phyloP scores from a whole-genome alignment of 352 stramenopile species.

The Phytophthora litchii region DNA sequence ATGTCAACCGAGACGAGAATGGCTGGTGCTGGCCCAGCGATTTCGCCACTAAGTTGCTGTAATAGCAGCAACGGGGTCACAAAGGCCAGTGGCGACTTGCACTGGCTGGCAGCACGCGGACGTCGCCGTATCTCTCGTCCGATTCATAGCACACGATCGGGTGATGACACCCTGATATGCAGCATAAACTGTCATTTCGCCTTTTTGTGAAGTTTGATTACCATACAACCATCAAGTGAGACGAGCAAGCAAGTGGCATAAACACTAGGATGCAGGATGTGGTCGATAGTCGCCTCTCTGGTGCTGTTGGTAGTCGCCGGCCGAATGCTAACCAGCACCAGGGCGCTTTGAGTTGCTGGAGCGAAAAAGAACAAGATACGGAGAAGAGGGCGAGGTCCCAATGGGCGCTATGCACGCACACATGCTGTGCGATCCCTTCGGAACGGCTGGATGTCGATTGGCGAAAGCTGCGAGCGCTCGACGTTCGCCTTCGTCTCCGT shows the following conservation, averaged over 20 bases:
- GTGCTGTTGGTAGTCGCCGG: constrained; percentile 34
- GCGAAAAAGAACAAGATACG: constrained; percentile 27
- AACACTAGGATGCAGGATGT: constrained; percentile 19
- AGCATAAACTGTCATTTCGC: neutral
- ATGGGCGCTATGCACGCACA: constrained; percentile 11
- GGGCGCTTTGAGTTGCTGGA: constrained; percentile 23
- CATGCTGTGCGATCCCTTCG: constrained; percentile 18
- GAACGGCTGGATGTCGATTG: constrained; percentile 15
- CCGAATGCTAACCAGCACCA: constrained; percentile 35
- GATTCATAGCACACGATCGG: constrained; percentile 11
- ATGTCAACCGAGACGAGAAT: constrained; percentile 37
- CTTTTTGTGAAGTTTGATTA: constrained; percentile 10
- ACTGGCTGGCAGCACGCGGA: constrained; percentile 19
- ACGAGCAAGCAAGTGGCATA: constrained; percentile 3
- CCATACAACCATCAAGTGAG: neutral
- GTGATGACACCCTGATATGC: constrained; percentile 19
- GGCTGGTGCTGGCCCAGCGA: constrained; percentile 17
- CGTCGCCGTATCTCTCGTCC: constrained; percentile 11
- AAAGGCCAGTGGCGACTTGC: constrained; percentile 4
- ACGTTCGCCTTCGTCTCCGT: neutral
- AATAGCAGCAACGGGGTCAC: constrained; percentile 8
- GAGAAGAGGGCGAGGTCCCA: constrained; percentile 24
- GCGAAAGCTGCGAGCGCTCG: constrained; percentile 14
- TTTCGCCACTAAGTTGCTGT: constrained; percentile 19
- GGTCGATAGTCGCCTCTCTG: constrained; percentile 21